phyloP scores from a whole-genome alignment of 2,329 filamentous ascomycete genomes.

The Penicillium sp. region DNA sequence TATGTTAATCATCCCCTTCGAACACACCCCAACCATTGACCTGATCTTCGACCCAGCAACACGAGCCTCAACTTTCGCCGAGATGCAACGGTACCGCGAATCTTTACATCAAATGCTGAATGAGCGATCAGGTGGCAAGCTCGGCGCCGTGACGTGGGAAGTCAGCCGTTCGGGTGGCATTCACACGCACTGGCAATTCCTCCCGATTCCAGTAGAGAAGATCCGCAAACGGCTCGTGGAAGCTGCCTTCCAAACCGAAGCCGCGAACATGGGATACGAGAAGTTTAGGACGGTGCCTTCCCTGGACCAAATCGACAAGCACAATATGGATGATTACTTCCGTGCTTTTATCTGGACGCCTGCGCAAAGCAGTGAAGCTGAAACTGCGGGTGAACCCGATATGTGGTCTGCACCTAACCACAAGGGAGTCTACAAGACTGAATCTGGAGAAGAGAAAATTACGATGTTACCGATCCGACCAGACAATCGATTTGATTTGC shows the following conservation, averaged over 20 bases:
- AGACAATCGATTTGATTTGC: conserved; percentile 78
- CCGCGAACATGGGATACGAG: conserved; percentile 68
- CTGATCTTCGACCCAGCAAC: conserved; percentile 61
- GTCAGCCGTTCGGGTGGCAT: conserved; percentile 79
- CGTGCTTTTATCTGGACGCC: conserved; percentile 74
- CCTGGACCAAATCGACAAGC: conserved; percentile 43
- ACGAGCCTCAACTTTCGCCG: conserved; percentile 61
- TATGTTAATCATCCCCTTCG: conserved; percentile 84
- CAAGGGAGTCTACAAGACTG: conserved; percentile 1
- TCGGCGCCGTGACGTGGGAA: conserved; percentile 89
- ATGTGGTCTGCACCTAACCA: conserved; percentile 6
- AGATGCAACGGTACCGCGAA: conserved; percentile 80
- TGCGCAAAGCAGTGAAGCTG: neutral
- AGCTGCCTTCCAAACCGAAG: conserved; percentile 83
- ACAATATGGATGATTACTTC: conserved; percentile 63
- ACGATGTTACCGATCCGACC: conserved; percentile 72
- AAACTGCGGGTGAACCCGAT: conserved; percentile 5
- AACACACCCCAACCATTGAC: conserved; percentile 73
- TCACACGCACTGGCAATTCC: conserved; percentile 90
- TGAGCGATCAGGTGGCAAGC: conserved; percentile 46
- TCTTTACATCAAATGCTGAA: conserved; percentile 76
- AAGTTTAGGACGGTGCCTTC: conserved; percentile 46
- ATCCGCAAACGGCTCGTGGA: conserved; percentile 75
- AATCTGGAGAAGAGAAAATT: conserved; percentile 60
- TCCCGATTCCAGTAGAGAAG: conserved; percentile 70